Percentiles rank a stretch among this genome's conserved stretches.
These are phyloP conservation scores for Rhizopus microsporus DNA, from an alignment of 371 early-diverging fungal species.

Conservation along the genomic window DNA sequence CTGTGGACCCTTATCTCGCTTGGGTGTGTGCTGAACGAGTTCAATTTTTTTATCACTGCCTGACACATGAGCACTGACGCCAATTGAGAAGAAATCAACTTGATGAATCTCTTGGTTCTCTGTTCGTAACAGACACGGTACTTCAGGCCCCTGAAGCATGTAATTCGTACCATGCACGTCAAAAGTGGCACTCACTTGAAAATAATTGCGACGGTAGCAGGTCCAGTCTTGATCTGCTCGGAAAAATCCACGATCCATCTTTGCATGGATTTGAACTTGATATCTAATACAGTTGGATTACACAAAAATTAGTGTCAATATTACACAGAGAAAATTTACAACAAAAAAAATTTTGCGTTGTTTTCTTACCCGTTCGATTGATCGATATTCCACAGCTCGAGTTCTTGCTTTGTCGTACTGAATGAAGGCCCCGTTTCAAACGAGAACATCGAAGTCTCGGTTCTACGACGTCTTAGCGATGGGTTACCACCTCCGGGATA, in stretches of 20 bases:
- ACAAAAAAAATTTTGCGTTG: neutral
- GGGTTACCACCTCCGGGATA: conserved; percentile 29
- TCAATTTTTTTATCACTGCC: conserved; percentile 68
- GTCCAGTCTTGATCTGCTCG: conserved; percentile 83
- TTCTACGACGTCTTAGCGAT: conserved; percentile 41
- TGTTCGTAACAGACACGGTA: conserved; percentile 54
- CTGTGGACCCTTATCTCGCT: conserved; percentile 92
- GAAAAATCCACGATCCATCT: conserved; percentile 80
- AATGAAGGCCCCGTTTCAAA: conserved; percentile 53
- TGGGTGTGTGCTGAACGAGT: conserved; percentile 87
- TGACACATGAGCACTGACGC: conserved; percentile 62
- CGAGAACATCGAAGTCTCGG: conserved; percentile 49
- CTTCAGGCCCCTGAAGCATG: conserved; percentile 40
- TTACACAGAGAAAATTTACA: conserved; percentile 2
- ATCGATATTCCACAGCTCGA: conserved; percentile 46
- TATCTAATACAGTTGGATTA: conserved; percentile 25
- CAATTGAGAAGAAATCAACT: conserved; percentile 61
- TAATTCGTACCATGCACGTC: conserved; percentile 51
- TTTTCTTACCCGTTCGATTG: conserved; percentile 41
- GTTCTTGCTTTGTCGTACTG: conserved; percentile 39
- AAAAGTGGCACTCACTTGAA: conserved; percentile 80
- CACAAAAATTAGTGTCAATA: conserved; percentile 9
- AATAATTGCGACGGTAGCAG: conserved; percentile 91
- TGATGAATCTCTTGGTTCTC: conserved; percentile 38
- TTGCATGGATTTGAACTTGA: conserved; percentile 58